Evolutionary conservation across 2,329 filamentous ascomycete genomes (phyloP).

Genomic region (Emmonsiellopsis sp.): DNA sequence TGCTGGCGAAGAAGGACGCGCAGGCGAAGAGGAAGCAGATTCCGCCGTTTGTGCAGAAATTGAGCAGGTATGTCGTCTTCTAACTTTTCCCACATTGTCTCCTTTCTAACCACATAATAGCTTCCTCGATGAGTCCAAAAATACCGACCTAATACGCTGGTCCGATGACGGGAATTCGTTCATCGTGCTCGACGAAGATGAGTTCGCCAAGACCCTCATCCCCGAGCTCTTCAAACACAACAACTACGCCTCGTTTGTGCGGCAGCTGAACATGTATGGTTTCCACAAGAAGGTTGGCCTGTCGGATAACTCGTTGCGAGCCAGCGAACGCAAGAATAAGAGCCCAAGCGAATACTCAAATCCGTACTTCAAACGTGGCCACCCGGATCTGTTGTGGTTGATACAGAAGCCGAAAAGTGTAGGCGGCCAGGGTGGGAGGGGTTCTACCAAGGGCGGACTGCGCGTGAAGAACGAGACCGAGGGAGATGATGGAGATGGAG

Average conservation of each 20-base stretch:
- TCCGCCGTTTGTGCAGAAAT: conserved; percentile 92
- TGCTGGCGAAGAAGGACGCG: conserved; percentile 75
- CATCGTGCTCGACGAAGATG: conserved; percentile 92
- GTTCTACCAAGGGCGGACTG: conserved; percentile 28
- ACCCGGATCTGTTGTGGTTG: conserved; percentile 87
- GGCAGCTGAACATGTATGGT: conserved; percentile 59
- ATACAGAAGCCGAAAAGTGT: conserved; percentile 90
- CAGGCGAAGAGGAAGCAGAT: conserved; percentile 90
- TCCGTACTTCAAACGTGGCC: conserved; percentile 86
- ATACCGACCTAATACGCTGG: conserved; percentile 93
- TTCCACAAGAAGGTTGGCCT: conserved; percentile 68
- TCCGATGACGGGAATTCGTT: conserved; percentile 95
- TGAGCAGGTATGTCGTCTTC: conserved; percentile 66
- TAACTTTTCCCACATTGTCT: conserved; percentile 2
- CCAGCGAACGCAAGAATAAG: conserved; percentile 94
- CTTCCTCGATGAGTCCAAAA: conserved; percentile 86
- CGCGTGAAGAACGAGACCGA: conserved; percentile 48
- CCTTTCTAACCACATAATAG: conserved; percentile 39
- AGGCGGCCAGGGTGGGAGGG: conserved; percentile 42
- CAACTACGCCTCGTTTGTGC: conserved; percentile 69
- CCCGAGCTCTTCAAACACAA: conserved; percentile 72
- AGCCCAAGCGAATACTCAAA: conserved; percentile 98
- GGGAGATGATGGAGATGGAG: conserved; percentile 62
- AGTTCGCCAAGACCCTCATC: conserved; percentile 64
- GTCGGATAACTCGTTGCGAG: conserved; percentile 95